These are phyloP conservation scores for Porpolomopsis calyptriformis DNA, from an alignment of 768 basidiomycete species.

Conservation along the genomic window DNA sequence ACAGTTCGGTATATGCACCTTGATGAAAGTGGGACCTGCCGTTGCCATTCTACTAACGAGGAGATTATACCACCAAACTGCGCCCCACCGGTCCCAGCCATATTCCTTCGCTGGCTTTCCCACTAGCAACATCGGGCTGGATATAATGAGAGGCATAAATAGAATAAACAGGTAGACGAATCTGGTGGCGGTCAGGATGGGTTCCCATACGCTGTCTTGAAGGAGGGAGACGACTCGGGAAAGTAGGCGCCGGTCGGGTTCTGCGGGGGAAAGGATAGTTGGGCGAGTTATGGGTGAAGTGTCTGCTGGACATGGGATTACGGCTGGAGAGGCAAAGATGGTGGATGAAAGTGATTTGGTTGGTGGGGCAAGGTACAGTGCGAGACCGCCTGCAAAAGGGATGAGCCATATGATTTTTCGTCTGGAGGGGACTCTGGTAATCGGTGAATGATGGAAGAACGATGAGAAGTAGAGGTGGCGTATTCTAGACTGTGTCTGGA, in stretches of 20 bases:
- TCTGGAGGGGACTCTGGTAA: constrained; percentile 18
- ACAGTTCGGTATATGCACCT: constrained; percentile 37
- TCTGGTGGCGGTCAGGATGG: constrained; percentile 68
- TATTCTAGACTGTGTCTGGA: constrained; percentile 6
- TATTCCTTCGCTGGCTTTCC: constrained; percentile 44
- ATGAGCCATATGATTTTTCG: constrained; percentile 40
- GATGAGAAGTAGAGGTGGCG: constrained; percentile 17
- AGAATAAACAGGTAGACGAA: constrained; percentile 76
- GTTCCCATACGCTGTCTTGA: constrained; percentile 64
- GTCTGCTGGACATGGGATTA: constrained; percentile 29
- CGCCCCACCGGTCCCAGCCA: constrained; percentile 80
- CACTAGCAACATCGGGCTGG: constrained; percentile 73
- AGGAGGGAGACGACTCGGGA: constrained; percentile 38
- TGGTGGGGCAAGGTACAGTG: constrained; percentile 39
- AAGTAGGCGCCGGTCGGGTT: constrained; percentile 39
- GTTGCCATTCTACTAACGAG: constrained; percentile 83
- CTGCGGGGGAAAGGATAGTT: constrained; percentile 59
- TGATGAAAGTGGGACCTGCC: constrained; percentile 95
- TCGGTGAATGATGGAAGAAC: constrained; percentile 27
- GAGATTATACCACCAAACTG: constrained; percentile 95
- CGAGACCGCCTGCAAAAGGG: constrained; percentile 46
- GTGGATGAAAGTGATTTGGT: constrained; percentile 30
- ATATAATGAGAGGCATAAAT: constrained; percentile 80
- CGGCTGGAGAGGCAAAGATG: constrained; percentile 38
- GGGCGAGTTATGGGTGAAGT: constrained; percentile 15